These are phyloP conservation scores for Clonostachys chloroleuca DNA, from an alignment of 2,329 filamentous ascomycete species.

Conservation along the genomic window DNA sequence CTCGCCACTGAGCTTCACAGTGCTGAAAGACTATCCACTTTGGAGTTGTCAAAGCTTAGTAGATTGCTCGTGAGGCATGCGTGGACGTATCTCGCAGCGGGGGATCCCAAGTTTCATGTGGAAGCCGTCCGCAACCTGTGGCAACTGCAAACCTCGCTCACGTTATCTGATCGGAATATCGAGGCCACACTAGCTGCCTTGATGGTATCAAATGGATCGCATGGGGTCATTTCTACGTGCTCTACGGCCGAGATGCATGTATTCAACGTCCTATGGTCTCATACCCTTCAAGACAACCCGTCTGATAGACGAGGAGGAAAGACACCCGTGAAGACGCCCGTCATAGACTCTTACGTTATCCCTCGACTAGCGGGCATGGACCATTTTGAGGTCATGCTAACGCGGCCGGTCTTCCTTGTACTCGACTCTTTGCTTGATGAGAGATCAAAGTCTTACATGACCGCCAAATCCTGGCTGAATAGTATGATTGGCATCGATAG, in stretches of 20 bases:
- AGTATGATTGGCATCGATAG: conserved; percentile 59
- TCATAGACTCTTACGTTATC: conserved; percentile 21
- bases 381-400: conserved; percentile 70
- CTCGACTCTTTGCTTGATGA: conserved; percentile 75
- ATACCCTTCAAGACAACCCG: conserved; percentile 60
- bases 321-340: conserved; percentile 34
- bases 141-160: conserved; percentile 73
- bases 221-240: neutral
- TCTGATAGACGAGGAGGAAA: conserved; percentile 47
- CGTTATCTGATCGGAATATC: conserved; percentile 64
- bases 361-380: conserved; percentile 49
- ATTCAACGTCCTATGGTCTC: conserved; percentile 79
- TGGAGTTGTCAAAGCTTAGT: conserved; percentile 59
- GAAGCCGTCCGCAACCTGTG: conserved; percentile 85
- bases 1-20: conserved; percentile 53
- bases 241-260: conserved; percentile 60
- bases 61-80: conserved; percentile 65
- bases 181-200: conserved; percentile 73
- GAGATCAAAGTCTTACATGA: conserved; percentile 68
- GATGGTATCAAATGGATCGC: conserved; percentile 43
- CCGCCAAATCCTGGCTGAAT: conserved; percentile 77
- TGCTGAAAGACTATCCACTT: conserved; percentile 42
- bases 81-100: conserved; percentile 79
- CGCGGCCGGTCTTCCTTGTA: conserved; percentile 75
- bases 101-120: conserved; percentile 87